Base-by-base conservation (phyloP, 1,139 yeast species). In the Taphrina flavorubra region DNA sequence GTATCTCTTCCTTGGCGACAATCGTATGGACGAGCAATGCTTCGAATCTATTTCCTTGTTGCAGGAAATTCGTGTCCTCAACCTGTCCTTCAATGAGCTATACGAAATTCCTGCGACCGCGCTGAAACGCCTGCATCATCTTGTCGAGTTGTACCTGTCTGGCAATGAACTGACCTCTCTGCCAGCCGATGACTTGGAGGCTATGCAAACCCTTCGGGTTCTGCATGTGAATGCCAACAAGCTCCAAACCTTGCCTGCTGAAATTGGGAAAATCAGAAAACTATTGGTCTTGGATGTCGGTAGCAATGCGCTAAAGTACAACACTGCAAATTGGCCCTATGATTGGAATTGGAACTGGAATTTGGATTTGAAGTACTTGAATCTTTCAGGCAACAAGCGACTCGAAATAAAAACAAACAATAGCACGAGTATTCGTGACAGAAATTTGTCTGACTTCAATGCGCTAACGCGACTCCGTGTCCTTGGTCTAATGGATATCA, bases 331-430 rank as follows among this genome's bases (percentile, higher is more conserved):
- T 77, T 90, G 92, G 86, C 96, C 96, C 7, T 92, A 91, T 76
- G 99, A 94, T 77, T 94, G 98, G 98, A 94, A 91, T 78, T 95
- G 99, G 99, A 88, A 89, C 75, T 87, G 87, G 82, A 95, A 94
- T 76, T 81, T 84, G 69, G 87, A 87, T 60, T 82, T 95, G 77
- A 86, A 83, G 73, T 92, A 89, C 75, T 83, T 95, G 76, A 94
- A 92, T 77, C 87, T 95, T 72, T 90, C 97, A 0, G 98, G 98
- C 55, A 95, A 95, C 76, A 88, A 89, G 75, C 83, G 97, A 72
- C 86, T 95, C 72, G 99, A 94, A 76, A 91, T 94, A 74, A 87
- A 87, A 75, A 88, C 86, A 69, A 71, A 81, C 81, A 75, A 77
- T 82, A 64, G 79, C 81, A 51, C 81, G 81, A 75, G 62, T 69